Evolutionary conservation across 202 grass and related monocot genomes (phyloP).

Genomic region (Musa balbisiana): DNA sequence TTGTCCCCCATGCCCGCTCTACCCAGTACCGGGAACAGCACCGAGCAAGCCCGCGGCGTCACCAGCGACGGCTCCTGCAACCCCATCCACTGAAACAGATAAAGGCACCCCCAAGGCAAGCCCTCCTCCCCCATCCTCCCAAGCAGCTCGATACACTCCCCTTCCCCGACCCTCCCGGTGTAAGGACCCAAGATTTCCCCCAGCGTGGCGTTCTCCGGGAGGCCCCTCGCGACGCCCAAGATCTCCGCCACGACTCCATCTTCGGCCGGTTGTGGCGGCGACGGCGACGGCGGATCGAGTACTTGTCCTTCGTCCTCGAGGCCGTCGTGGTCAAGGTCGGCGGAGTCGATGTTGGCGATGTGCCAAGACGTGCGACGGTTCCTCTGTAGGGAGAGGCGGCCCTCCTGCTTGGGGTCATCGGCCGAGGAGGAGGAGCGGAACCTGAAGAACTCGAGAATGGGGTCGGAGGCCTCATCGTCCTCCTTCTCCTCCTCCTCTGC

Average conservation of each 20-base stretch:
- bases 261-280: neutral
- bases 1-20: constrained; percentile 41
- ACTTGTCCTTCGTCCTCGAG: constrained; percentile 5
- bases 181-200: constrained; percentile 16
- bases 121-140: constrained; percentile 48
- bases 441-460: constrained; percentile 16
- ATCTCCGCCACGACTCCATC: constrained; percentile 25
- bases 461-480: constrained; percentile 11
- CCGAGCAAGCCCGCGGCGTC: constrained; percentile 23
- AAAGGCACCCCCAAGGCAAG: constrained; percentile 37
- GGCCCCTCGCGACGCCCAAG: constrained; percentile 25
- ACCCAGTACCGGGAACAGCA: constrained; percentile 41
- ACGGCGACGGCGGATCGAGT: neutral
- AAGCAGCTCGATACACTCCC: constrained; percentile 40
- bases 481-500: constrained; percentile 2
- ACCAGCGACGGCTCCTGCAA: constrained; percentile 21
- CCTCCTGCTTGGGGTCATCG: constrained; percentile 17
- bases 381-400: constrained; percentile 21
- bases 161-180: constrained; percentile 27
- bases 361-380: constrained; percentile 25
- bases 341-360: constrained; percentile 1
- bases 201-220: constrained; percentile 32
- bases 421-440: neutral
- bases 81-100: constrained; percentile 55
- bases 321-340: neutral